Conservation (phyloP, 768 basidiomycete species). For the Mycena amicta region DNA sequence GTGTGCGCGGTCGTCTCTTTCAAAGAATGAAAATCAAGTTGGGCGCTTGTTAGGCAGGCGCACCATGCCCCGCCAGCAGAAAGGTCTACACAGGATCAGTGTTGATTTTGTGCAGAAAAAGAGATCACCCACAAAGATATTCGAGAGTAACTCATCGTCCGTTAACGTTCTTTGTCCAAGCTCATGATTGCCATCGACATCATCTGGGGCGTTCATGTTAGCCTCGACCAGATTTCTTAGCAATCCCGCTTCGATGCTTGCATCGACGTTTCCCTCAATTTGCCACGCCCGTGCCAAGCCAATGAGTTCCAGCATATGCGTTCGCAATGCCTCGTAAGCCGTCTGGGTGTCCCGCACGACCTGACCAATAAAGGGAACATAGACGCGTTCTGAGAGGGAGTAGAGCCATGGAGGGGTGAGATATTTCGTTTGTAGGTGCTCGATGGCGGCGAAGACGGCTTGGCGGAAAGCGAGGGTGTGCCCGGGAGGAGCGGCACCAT, state of each 20-base stretch:
- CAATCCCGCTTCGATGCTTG: conserved; percentile 37
- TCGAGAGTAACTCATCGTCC: conserved; percentile 49
- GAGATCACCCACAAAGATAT: conserved; percentile 45
- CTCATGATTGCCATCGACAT: conserved; percentile 11
- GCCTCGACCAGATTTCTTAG: conserved; percentile 50
- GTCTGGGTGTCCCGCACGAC: conserved; percentile 29
- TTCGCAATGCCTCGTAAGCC: conserved; percentile 39
- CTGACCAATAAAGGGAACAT: conserved; percentile 39
- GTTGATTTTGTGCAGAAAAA: not conserved
- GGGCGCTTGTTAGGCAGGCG: no score
- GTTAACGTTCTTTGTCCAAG: conserved; percentile 32
- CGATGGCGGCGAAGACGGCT: conserved; percentile 34
- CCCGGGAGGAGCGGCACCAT: conserved; percentile 32
- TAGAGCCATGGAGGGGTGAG: conserved; percentile 39
- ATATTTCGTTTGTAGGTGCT: conserved; percentile 30
- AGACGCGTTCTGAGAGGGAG: conserved; percentile 28
- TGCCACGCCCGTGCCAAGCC: conserved; percentile 39
- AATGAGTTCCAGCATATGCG: conserved; percentile 46
- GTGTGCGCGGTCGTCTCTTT: conserved; percentile 52
- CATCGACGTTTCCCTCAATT: conserved; percentile 25
- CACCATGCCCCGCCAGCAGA: conserved; percentile 53
- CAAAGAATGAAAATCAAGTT: not conserved
- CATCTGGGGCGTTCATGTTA: conserved; percentile 41
- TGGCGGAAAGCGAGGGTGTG: conserved; percentile 38
- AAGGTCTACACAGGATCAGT: conserved; percentile 36